These are phyloP conservation scores for Neonectria hederae DNA, from an alignment of 2,329 filamentous ascomycete genomes.

Conservation along the genomic window DNA sequence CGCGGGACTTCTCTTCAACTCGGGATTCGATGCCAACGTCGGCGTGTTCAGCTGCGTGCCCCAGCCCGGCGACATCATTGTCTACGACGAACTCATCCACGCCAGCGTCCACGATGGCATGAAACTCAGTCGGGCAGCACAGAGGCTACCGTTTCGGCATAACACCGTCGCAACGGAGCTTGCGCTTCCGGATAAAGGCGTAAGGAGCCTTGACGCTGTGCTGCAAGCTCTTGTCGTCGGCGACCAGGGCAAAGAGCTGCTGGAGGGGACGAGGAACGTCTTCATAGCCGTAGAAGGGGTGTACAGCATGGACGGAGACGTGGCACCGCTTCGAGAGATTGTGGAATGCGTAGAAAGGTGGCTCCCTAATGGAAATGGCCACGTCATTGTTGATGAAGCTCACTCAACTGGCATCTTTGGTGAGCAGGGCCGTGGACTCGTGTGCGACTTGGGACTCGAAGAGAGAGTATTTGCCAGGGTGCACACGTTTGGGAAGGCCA, in stretches of 20 bases:
- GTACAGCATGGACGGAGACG: constrained; percentile 87
- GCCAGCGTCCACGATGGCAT: constrained; percentile 84
- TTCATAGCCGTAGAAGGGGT: constrained; percentile 76
- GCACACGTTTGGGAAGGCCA: constrained; percentile 74
- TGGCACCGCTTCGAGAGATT: constrained; percentile 70
- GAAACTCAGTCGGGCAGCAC: constrained; percentile 66
- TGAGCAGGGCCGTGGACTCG: constrained; percentile 63
- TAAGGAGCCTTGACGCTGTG: constrained; percentile 40
- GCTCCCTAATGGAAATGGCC: constrained; percentile 66
- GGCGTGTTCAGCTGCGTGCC: constrained; percentile 70
- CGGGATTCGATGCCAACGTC: constrained; percentile 73
- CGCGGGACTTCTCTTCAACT: constrained; percentile 62
- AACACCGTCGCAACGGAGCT: constrained; percentile 48
- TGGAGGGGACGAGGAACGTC: constrained; percentile 58
- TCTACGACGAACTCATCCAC: constrained; percentile 81
- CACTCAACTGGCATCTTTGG: constrained; percentile 73
- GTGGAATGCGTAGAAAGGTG: constrained; percentile 64
- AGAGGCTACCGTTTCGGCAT: constrained; percentile 63
- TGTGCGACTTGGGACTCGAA: constrained; percentile 66
- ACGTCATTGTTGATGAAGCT: constrained; percentile 74
- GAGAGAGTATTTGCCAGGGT: constrained; percentile 65
- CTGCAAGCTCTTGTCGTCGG: constrained; percentile 47
- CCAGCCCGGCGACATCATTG: constrained; percentile 67
- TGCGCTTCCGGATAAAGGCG: neutral
- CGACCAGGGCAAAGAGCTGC: constrained; percentile 44